Percentiles rank a stretch among this genome's conserved stretches.
Conservation (phyloP, 257 asterid genomes). For the Leonotis leonurus region DNA sequence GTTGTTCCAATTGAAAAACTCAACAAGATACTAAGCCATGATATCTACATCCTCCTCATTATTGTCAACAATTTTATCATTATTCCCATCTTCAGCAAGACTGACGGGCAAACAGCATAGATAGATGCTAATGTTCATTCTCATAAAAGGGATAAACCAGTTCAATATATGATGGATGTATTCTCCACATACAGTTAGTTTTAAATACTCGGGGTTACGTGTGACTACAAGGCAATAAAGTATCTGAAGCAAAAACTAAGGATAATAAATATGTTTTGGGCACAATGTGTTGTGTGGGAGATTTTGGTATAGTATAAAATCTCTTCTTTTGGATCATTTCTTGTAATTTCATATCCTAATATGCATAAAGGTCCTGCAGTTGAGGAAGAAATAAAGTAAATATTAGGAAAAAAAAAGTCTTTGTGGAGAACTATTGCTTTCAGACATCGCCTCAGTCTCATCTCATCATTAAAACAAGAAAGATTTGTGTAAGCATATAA, state of each 20-base stretch:
- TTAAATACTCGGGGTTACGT: not conserved
- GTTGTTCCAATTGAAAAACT: too few relatives aligned
- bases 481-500: not conserved
- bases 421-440: not conserved
- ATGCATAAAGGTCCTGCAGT: not conserved
- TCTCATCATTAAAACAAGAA: too few relatives aligned
- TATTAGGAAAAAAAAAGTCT: not conserved
- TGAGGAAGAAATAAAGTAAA: not conserved
- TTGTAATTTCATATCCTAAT: not conserved
- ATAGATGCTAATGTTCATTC: not conserved
- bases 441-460: too few relatives aligned
- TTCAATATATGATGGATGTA: not conserved
- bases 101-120: too few relatives aligned
- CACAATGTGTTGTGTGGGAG: not conserved
- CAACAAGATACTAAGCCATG: too few relatives aligned
- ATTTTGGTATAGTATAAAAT: not conserved
- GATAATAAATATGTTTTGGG: not conserved
- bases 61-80: too few relatives aligned
- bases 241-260: too few relatives aligned
- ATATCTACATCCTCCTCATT: too few relatives aligned
- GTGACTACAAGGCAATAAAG: not conserved
- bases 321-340: not conserved
- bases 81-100: too few relatives aligned
- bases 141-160: not conserved
- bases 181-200: not conserved